Base-by-base conservation (phyloP, 176 grass and related monocot species). In the Phoenix roebelenii region DNA sequence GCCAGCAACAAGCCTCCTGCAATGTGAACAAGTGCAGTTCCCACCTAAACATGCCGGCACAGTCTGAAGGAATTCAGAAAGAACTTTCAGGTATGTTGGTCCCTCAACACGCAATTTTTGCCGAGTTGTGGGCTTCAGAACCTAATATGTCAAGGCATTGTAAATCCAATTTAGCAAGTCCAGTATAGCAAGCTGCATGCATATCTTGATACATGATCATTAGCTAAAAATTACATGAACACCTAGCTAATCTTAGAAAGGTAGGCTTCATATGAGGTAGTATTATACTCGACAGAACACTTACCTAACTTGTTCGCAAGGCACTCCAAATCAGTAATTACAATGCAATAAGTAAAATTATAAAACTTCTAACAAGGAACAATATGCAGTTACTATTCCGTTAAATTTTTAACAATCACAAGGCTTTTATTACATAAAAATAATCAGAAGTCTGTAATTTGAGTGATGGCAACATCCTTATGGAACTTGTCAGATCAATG, bases 41-140 rank as follows among this genome's bases (percentile, higher is more conserved):
- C 93, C 84, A 12, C 87, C 81, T 17, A 98, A 76, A 69, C 89
- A 89, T 2, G 57, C 70, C 5, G 93, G 93, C 23, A 92, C 80
- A 18, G 49, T 58, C 72, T 85, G 63, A 23, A 92, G 52, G 58
- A 92, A 80, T 49, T 98, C 87, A 0, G 75, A 75, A 52, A 98
- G 57, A 18, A 73, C 78, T 63, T 88, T 92, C 66, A 71, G 77
- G 76, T 92, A 98, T 35, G 78, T 64, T 66, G 85, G 84, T 59
- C 93, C 87, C 68, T 98, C 93, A 4, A 98, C 72, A 57, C 67
- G 73, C 57, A 92, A 55, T 74, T 98, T 98, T 73, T 98, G 76
- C 70, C 83, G 74, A 63, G 93, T 98, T 7, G 67, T 49, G 35
- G 88, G 84, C 56, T 88, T 98, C 72, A 98, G 67, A 25, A 92